Evolutionary conservation across 2,329 filamentous ascomycete species (phyloP).

Genomic region (Aspergillus aculeatus): DNA sequence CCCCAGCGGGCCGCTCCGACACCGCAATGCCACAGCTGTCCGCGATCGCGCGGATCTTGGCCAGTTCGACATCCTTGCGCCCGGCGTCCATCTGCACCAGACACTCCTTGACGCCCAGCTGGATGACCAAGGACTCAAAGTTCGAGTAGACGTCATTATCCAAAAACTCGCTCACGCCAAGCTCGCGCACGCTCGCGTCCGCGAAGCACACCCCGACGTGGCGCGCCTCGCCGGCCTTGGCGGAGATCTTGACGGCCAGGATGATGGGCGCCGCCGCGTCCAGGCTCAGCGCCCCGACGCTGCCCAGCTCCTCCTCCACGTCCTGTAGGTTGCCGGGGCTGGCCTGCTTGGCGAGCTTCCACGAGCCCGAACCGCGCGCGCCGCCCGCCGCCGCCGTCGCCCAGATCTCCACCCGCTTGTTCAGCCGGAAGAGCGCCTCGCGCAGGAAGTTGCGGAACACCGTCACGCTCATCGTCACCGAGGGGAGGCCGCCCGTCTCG

Average conservation of each 20-base stretch:
- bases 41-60: slow-evolving; percentile 83
- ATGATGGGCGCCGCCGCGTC: slow-evolving; percentile 92
- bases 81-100: slow-evolving; percentile 75
- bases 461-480: slow-evolving; percentile 91
- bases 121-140: slow-evolving; percentile 93
- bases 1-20: slow-evolving; percentile 70
- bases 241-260: slow-evolving; percentile 85
- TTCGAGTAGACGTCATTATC: slow-evolving; percentile 99
- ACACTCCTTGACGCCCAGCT: slow-evolving; percentile 92
- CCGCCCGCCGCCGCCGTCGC: slow-evolving; percentile 69
- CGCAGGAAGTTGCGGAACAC: slow-evolving; percentile 94
- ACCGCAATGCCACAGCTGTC: slow-evolving; percentile 90
- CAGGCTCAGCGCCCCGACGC: slow-evolving; percentile 49
- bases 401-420: slow-evolving; percentile 91
- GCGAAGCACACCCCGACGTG: slow-evolving; percentile 95
- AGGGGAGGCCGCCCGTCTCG: slow-evolving; percentile 81
- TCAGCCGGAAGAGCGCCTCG: slow-evolving; percentile 86
- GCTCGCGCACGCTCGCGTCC: slow-evolving; percentile 90
- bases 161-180: slow-evolving; percentile 96
- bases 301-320: slow-evolving; percentile 90
- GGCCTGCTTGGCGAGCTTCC: slow-evolving; percentile 88
- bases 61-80: slow-evolving; percentile 83
- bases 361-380: slow-evolving; percentile 77
- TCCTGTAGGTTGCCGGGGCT: slow-evolving; percentile 96
- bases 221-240: slow-evolving; percentile 80